These are phyloP conservation scores for Apophysomyces elegans DNA, from an alignment of 371 early-diverging fungal species.

Conservation along the genomic window DNA sequence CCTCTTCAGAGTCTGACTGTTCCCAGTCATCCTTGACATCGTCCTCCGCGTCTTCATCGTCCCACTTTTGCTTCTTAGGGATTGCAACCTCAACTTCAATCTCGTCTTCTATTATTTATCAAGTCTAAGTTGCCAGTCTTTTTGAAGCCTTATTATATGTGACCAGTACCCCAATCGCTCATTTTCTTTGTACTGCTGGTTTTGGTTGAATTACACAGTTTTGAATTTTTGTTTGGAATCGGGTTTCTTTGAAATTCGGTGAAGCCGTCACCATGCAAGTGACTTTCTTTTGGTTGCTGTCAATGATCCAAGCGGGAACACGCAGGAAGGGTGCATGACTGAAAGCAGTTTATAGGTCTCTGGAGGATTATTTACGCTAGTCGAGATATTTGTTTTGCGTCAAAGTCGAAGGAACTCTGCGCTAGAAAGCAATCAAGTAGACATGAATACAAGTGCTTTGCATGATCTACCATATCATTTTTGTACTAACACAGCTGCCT, in stretches of 20 bases:
- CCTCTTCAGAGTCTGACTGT: constrained; percentile 70
- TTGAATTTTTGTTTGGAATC: neutral
- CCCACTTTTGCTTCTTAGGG: constrained; percentile 72
- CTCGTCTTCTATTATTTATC: constrained; percentile 33
- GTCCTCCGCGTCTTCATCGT: constrained; percentile 85
- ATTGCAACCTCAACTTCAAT: constrained; percentile 42
- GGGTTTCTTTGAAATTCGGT: neutral
- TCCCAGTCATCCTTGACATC: constrained; percentile 81
- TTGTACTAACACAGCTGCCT: too few relatives aligned
- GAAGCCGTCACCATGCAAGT: neutral
- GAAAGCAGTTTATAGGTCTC: too few relatives aligned
- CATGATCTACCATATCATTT: too few relatives aligned
- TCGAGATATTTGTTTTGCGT: too few relatives aligned
- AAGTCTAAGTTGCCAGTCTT: too few relatives aligned
- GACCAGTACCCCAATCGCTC: neutral
- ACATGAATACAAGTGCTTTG: too few relatives aligned
- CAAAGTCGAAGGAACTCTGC: too few relatives aligned
- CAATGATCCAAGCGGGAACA: too few relatives aligned
- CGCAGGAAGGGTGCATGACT: too few relatives aligned
- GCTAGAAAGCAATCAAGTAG: too few relatives aligned
- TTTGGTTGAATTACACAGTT: neutral
- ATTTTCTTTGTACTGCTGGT: neutral
- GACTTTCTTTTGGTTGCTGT: neutral
- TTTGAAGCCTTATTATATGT: too few relatives aligned
- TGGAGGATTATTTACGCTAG: too few relatives aligned